Conservation (phyloP, 306 rosid species). For the Sindora glabra region DNA sequence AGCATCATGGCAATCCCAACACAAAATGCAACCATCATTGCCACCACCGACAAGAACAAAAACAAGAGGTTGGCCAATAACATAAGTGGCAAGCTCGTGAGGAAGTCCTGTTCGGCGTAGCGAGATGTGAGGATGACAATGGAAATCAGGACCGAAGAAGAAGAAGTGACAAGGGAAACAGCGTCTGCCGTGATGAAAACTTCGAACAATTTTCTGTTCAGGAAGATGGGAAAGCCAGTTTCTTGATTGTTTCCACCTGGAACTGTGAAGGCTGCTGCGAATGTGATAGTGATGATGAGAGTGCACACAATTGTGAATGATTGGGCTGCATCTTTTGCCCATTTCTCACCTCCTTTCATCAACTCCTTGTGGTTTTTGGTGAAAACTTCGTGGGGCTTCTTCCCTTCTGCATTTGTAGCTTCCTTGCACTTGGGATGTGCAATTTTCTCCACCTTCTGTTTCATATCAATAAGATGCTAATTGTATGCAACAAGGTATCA, state of each 20-base stretch:
- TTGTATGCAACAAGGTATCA: too few relatives aligned
- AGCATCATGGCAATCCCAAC: too few relatives aligned
- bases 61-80: too few relatives aligned
- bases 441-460: conserved; percentile 10
- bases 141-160: too few relatives aligned
- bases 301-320: background rate
- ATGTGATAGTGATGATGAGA: conserved; percentile 1
- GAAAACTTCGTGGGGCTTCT: background rate
- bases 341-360: conserved; percentile 1
- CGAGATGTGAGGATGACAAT: too few relatives aligned
- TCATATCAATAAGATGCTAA: background rate
- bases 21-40: too few relatives aligned
- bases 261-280: background rate
- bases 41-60: too few relatives aligned
- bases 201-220: background rate
- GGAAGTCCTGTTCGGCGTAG: too few relatives aligned
- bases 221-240: background rate
- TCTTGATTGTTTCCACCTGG: conserved; percentile 5
- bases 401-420: background rate
- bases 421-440: background rate
- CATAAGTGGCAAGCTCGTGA: too few relatives aligned
- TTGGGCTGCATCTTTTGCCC: conserved; percentile 10
- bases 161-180: too few relatives aligned
- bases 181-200: background rate
- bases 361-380: background rate